These are phyloP conservation scores for Ogataea zsoltii DNA, from an alignment of 805 yeast species.

Conservation along the genomic window DNA sequence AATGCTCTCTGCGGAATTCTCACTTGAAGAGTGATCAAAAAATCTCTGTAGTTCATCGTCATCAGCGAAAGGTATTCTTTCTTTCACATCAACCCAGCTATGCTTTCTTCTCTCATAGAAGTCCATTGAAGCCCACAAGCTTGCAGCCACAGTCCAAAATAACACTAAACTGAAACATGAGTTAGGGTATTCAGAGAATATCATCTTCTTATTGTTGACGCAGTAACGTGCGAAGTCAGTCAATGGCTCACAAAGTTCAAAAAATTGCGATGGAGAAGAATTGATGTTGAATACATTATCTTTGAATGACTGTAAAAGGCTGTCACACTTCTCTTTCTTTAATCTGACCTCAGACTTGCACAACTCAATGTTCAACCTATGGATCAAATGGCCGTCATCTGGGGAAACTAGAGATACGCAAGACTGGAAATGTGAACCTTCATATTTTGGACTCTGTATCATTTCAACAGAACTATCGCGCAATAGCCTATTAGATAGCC, in stretches of 20 bases:
- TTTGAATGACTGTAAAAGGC: conserved; percentile 14
- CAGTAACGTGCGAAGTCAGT: conserved; percentile 34
- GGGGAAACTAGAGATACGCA: conserved; percentile 15
- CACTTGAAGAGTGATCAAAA: conserved; percentile 16
- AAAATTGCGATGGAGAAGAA: conserved; percentile 16
- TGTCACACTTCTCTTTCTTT: conserved; percentile 12
- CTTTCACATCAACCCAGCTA: conserved; percentile 9
- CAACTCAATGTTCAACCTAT: conserved; percentile 10
- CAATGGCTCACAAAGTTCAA: conserved; percentile 25
- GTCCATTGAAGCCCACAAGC: conserved; percentile 24
- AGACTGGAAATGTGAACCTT: conserved; percentile 8
- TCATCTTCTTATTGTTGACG: conserved; percentile 16
- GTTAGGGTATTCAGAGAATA: conserved; percentile 21
- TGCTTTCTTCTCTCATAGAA: conserved; percentile 17
- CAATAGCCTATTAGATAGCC: conserved; percentile 6
- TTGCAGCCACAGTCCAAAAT: conserved; percentile 30
- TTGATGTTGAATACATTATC: conserved; percentile 6
- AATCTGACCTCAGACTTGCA: conserved; percentile 5
- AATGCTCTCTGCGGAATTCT: neutral
- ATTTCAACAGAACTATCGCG: conserved; percentile 3
- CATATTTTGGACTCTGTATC: conserved; percentile 2
- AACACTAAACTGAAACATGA: conserved; percentile 23
- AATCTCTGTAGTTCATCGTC: conserved; percentile 27
- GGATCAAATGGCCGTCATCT: conserved; percentile 12
- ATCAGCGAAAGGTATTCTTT: conserved; percentile 25